Evolutionary conservation across 1,284 basidiomycete genomes (phyloP), one percentile per base, ranked within the genome.

Genomic region (Marasmius tenuissimus): DNA sequence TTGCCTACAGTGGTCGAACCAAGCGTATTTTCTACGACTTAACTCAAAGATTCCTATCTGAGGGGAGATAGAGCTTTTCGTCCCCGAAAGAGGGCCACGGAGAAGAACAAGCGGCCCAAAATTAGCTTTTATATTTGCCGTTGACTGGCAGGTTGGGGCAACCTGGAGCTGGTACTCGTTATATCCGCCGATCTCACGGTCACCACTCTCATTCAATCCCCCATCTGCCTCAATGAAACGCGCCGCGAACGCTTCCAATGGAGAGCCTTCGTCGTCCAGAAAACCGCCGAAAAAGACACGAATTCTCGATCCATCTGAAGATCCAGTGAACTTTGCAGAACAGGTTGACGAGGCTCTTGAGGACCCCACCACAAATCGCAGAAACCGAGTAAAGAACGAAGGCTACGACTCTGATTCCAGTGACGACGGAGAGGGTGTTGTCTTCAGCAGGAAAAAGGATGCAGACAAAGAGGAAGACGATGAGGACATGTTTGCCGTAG

Each of bases 321-420:
- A 92, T 68, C 87, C 90, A 2, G 75, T 77, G 38, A 84, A 85
- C 66, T 93, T 93, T 73, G 88, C 86, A 47, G 86, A 91, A 70
- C 79, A 93, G 71, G 85, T 93, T 42, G 89, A 92, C 65, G 81
- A 81, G 9, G 81, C 86, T 3, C 86, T 93, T 63, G 91, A 93
- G 73, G 79, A 82, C 65, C 83, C 85, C 2, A 80, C 79, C 18
- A 73, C 78, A 11, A 78, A 76, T 61, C 83, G 89, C 58, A 84
- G 87, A 75, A 84, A 89, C 60, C 79, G 85, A 67, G 85, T 96
- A 60, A 91, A 89, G 70, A 91, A 85, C 33, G 93, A 94, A 58
- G 96, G 96, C 3, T 98, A 97, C 73, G 95, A 95, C 5, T 95
- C 93, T 1, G 96, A 98, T 74, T 96, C 94, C 1, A 95, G 88